phyloP scores from a whole-genome alignment of 306 rosid genomes.

The Cicer yamashitae region DNA sequence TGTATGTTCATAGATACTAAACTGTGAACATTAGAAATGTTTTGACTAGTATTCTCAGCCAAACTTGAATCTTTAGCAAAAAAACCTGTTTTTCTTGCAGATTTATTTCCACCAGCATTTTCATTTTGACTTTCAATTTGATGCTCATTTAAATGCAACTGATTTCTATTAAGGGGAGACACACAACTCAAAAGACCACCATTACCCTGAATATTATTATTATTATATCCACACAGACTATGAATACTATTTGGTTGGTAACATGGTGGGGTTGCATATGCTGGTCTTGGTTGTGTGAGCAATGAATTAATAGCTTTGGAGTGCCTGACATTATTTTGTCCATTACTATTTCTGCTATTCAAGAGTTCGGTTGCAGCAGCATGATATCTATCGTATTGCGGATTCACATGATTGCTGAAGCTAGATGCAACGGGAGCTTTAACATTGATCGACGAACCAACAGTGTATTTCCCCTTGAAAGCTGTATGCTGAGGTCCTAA shows the following conservation, averaged over 20 bases:
- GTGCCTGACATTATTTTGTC: conserved; percentile 38
- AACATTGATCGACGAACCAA: conserved; percentile 40
- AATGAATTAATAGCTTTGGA: conserved; percentile 6
- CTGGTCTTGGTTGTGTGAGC: conserved; percentile 35
- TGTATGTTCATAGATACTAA: conserved; percentile 44
- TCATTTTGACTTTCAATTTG: conserved; percentile 39
- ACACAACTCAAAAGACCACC: conserved; percentile 38
- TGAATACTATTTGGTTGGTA: conserved; percentile 39
- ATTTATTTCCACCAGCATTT: background rate
- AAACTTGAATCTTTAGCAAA: conserved; percentile 40
- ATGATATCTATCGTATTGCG: conserved; percentile 39
- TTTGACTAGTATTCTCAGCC: conserved; percentile 46
- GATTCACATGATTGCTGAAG: conserved; percentile 38
- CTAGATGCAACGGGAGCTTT: conserved; percentile 37
- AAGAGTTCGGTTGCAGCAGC: conserved; percentile 43
- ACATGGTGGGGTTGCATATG: conserved; percentile 44
- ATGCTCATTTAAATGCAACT: conserved; percentile 45
- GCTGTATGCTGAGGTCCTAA: conserved; percentile 30
- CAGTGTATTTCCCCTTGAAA: conserved; percentile 39
- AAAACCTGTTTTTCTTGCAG: conserved; percentile 12
- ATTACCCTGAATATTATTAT: conserved; percentile 39
- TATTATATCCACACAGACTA: conserved; percentile 35
- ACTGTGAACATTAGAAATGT: conserved; percentile 39
- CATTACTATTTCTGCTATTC: conserved; percentile 32
- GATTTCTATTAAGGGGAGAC: conserved; percentile 35